Conservation (phyloP, 257 asterid genomes). For the Penstemon barbatus region DNA sequence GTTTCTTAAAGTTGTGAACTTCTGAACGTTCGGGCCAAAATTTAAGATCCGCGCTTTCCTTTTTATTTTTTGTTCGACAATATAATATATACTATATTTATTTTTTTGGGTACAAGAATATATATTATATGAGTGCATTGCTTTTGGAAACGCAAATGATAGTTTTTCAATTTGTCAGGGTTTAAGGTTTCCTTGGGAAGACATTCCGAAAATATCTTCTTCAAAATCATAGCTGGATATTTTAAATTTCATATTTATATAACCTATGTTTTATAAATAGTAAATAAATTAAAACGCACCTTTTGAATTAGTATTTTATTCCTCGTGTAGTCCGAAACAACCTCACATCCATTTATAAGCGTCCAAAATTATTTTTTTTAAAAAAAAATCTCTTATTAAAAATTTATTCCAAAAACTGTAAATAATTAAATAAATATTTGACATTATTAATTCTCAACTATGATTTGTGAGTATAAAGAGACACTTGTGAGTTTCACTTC, state of each 20-base stretch:
- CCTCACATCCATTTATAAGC: too few relatives aligned
- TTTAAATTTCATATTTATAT: constrained; percentile 9
- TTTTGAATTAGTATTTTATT: background rate
- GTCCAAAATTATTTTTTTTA: too few relatives aligned
- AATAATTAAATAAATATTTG: too few relatives aligned
- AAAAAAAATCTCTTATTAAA: too few relatives aligned
- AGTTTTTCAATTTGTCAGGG: constrained; percentile 30
- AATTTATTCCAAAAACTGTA: too few relatives aligned
- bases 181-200: constrained; percentile 25
- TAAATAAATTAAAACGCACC: constrained; percentile 4
- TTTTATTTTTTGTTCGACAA: constrained; percentile 11
- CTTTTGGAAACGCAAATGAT: background rate
- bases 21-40: background rate
- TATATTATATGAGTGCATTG: constrained; percentile 5
- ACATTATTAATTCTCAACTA: too few relatives aligned
- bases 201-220: constrained; percentile 30
- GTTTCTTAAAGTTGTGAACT: too few relatives aligned
- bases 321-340: background rate
- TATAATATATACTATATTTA: too few relatives aligned
- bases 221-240: background rate
- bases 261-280: background rate
- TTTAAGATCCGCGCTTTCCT: background rate
- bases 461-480: too few relatives aligned
- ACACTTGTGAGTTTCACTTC: too few relatives aligned
- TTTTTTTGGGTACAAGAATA: too few relatives aligned